Evolutionary conservation across 78 protist genomes (phyloP).

Genomic region (Capsaspora owczarzaki): DNA sequence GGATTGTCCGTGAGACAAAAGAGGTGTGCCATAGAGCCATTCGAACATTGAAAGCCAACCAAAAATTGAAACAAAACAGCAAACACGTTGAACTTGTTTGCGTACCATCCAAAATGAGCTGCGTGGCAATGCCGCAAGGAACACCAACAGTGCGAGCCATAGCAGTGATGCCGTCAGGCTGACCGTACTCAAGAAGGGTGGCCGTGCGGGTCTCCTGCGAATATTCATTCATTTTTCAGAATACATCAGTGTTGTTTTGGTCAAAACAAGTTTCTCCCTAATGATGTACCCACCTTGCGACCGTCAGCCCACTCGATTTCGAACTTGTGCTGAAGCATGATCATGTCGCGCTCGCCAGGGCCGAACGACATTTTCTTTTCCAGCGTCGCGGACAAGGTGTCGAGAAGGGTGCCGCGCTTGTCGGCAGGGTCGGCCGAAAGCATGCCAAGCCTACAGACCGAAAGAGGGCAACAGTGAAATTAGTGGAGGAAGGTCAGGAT

Average conservation of each 20-base stretch:
- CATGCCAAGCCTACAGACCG: conserved; percentile 16
- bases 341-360: conserved; percentile 49
- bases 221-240: too few species aligned
- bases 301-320: neutral
- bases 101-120: conserved; percentile 36
- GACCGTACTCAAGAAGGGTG: conserved; percentile 31
- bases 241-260: too few species aligned
- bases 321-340: conserved; percentile 44
- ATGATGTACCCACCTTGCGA: neutral
- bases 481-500: too few species aligned
- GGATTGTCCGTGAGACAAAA: too few species aligned
- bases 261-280: too few species aligned
- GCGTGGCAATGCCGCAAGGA: conserved; percentile 38
- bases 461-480: too few species aligned
- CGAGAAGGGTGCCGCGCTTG: conserved; percentile 17
- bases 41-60: neutral
- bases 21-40: too few species aligned
- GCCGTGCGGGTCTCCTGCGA: neutral
- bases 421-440: neutral
- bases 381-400: conserved; percentile 5
- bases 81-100: neutral
- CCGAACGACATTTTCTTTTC: conserved; percentile 4
- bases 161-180: conserved; percentile 32
- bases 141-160: conserved; percentile 45
- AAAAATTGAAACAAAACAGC: neutral